These are phyloP conservation scores for Globisporangium spinosum DNA, from an alignment of 352 stramenopile genomes.

Conservation along the genomic window DNA sequence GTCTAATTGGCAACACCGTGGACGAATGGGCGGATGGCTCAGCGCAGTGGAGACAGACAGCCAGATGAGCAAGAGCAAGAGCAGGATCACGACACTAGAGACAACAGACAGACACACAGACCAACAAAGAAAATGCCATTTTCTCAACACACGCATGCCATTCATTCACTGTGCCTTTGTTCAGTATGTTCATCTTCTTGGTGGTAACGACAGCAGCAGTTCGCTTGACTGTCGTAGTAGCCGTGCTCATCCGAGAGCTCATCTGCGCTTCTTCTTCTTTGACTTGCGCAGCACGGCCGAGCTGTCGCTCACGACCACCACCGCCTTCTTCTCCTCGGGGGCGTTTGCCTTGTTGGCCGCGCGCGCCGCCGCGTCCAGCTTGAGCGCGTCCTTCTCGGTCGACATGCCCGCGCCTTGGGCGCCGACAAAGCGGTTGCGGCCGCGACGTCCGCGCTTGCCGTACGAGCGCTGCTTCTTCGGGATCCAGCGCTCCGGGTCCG, in stretches of 20 bases:
- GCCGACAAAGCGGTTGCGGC: conserved; percentile 80
- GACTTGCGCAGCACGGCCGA: conserved; percentile 73
- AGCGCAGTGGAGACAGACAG: background rate
- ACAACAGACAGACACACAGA: conserved; percentile 18
- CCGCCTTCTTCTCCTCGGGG: conserved; percentile 48
- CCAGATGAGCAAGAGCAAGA: background rate
- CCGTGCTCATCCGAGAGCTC: conserved; percentile 13
- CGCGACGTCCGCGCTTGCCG: conserved; percentile 66
- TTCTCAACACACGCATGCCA: background rate
- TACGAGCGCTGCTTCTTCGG: conserved; percentile 83
- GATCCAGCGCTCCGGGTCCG: conserved; percentile 82
- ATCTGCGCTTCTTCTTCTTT: conserved; percentile 87
- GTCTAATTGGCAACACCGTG: conserved; percentile 36
- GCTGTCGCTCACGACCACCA: conserved; percentile 49
- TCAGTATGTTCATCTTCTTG: conserved; percentile 3
- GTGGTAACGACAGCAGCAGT: background rate
- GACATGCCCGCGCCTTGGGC: conserved; percentile 74
- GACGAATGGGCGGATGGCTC: background rate
- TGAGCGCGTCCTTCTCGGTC: conserved; percentile 77
- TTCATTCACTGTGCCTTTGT: background rate
- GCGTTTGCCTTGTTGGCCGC: conserved; percentile 61
- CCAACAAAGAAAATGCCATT: background rate
- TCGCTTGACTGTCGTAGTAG: no score
- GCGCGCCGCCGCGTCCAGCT: conserved; percentile 76
- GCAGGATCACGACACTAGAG: conserved; percentile 18